Conservation (phyloP, 495 filamentous ascomycete species). For the Penicillium atrosanguineum region DNA sequence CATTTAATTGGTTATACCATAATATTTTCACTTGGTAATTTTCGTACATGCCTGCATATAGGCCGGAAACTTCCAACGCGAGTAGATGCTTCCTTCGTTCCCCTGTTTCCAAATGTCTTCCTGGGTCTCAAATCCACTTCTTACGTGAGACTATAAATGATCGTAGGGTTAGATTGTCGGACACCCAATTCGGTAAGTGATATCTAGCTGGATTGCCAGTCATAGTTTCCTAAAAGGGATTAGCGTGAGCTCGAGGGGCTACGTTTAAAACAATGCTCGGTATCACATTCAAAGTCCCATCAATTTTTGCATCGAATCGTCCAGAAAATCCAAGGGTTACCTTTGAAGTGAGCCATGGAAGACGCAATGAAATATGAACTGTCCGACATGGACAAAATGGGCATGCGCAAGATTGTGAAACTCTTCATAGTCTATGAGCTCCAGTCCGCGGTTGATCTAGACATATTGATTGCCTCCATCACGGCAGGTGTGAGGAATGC, state of each 20-base stretch:
- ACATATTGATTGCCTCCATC: slow-evolving; percentile 14
- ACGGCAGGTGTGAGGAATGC: slow-evolving; percentile 22
- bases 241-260: neutral
- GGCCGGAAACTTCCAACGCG: too few species aligned
- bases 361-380: slow-evolving; percentile 16
- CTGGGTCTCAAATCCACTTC: too few species aligned
- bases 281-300: slow-evolving; percentile 4
- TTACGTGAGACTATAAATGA: neutral
- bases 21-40: neutral
- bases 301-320: slow-evolving; percentile 4
- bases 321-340: neutral
- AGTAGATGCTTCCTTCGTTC: too few species aligned
- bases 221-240: neutral
- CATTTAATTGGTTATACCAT: neutral
- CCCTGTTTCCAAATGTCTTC: too few species aligned
- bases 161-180: neutral
- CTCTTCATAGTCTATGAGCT: slow-evolving; percentile 22
- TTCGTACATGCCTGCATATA: too few species aligned
- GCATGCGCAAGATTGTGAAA: slow-evolving; percentile 17
- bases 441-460: slow-evolving; percentile 1
- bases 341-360: neutral
- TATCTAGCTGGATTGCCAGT: neutral
- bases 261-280: slow-evolving; percentile 2
- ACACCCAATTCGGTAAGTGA: neutral
- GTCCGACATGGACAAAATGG: slow-evolving; percentile 22